These are phyloP conservation scores for Endotrypanum monterogeii DNA, from an alignment of 208 protist species.

Conservation along the genomic window DNA sequence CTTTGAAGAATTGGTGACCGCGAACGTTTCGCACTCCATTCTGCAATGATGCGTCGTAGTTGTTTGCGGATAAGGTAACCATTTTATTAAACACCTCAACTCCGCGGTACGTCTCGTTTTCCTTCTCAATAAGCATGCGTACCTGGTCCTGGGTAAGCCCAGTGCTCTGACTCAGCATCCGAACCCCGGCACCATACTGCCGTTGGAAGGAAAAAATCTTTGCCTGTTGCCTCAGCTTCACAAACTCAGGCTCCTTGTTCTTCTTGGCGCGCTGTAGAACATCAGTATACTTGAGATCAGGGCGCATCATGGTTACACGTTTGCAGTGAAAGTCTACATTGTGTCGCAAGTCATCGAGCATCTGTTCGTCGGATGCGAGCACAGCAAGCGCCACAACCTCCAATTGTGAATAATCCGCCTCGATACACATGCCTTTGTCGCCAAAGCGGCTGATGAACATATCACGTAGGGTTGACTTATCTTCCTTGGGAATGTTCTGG, in stretches of 20 bases:
- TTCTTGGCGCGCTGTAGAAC: constrained; percentile 89
- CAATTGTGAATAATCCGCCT: constrained; percentile 93
- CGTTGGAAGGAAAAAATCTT: constrained; percentile 95
- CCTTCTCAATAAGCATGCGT: constrained; percentile 91
- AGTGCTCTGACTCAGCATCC: constrained; percentile 92
- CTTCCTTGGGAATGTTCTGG: constrained; percentile 94
- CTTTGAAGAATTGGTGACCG: constrained; percentile 91
- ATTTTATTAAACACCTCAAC: constrained; percentile 92
- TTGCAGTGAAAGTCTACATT: constrained; percentile 94
- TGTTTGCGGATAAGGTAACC: constrained; percentile 90
- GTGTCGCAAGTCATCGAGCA: constrained; percentile 89
- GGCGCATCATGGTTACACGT: constrained; percentile 93
- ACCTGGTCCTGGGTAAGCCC: constrained; percentile 92
- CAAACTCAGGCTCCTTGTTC: constrained; percentile 93
- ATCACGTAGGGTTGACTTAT: constrained; percentile 86
- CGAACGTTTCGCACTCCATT: constrained; percentile 84
- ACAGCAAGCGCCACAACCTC: constrained; percentile 92
- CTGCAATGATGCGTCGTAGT: constrained; percentile 86
- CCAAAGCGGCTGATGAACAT: constrained; percentile 92
- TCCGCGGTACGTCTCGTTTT: constrained; percentile 84
- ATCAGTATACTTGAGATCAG: constrained; percentile 91
- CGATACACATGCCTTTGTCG: constrained; percentile 89
- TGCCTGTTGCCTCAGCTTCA: constrained; percentile 91
- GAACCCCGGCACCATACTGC: constrained; percentile 92
- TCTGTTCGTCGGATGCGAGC: constrained; percentile 88